A percentile compares a stretch with the other conserved stretches of the same genome.
phyloP scores from a whole-genome alignment of 768 basidiomycete genomes.

The Leucocoprinus sp. region DNA sequence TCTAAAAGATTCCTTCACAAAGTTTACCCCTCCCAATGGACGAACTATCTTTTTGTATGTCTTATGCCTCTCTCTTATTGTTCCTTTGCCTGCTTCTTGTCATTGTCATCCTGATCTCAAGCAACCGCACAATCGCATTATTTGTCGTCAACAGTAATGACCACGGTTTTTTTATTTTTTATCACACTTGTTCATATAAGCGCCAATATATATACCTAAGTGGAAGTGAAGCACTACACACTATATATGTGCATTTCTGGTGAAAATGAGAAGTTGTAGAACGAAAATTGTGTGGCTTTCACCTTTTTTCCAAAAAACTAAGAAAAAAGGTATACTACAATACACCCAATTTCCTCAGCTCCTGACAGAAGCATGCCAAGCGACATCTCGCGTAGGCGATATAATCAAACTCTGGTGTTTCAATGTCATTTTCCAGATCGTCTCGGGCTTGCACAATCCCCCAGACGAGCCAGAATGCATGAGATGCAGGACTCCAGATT shows the following conservation, averaged over 20 bases:
- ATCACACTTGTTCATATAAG: slow-evolving; percentile 11
- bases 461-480: slow-evolving; percentile 94
- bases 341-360: slow-evolving; percentile 39
- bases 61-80: slow-evolving; percentile 8
- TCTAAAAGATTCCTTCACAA: background rate
- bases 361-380: slow-evolving; percentile 54
- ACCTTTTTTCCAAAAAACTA: too few relatives aligned
- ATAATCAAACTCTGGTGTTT: slow-evolving; percentile 83
- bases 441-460: slow-evolving; percentile 86
- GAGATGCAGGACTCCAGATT: slow-evolving; percentile 85
- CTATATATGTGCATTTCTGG: background rate
- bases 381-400: slow-evolving; percentile 70
- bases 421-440: slow-evolving; percentile 48
- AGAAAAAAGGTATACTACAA: too few relatives aligned
- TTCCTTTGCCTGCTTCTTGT: slow-evolving; percentile 12
- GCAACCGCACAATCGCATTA: slow-evolving; percentile 37
- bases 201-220: slow-evolving; percentile 12
- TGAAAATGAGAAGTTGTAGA: background rate
- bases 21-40: slow-evolving; percentile 1
- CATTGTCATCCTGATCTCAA: slow-evolving; percentile 18
- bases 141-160: slow-evolving; percentile 26
- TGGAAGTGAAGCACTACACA: too few relatives aligned
- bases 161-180: slow-evolving; percentile 33
- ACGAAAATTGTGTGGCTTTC: too few relatives aligned
- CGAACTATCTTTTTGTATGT: slow-evolving; percentile 1